Conservation (phyloP, 768 basidiomycete species). For the Trichaptum fuscoviolaceum region DNA sequence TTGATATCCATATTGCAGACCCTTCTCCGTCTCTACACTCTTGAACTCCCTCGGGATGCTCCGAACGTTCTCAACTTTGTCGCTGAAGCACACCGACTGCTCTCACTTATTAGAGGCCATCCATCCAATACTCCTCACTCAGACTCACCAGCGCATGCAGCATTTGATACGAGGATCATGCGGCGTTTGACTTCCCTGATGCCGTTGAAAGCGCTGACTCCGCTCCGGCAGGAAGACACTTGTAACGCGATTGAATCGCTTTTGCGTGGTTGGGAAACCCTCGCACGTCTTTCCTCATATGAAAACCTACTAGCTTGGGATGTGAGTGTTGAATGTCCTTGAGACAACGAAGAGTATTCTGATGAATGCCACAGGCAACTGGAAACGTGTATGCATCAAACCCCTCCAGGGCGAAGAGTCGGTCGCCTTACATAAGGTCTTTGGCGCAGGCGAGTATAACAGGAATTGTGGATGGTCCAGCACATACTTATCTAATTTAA, state of each 20-base stretch:
- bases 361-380: background rate
- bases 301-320: conserved; percentile 4
- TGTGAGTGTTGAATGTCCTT: background rate
- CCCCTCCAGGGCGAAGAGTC: conserved; percentile 17
- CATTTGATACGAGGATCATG: conserved; percentile 63
- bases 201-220: conserved; percentile 56
- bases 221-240: conserved; percentile 42
- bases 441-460: conserved; percentile 49
- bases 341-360: background rate
- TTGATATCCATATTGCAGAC: background rate
- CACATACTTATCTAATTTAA: conserved; percentile 8
- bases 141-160: conserved; percentile 44
- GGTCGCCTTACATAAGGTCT: conserved; percentile 58
- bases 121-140: conserved; percentile 32
- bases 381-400: background rate
- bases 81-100: conserved; percentile 32
- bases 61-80: conserved; percentile 21
- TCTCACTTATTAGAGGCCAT: conserved; percentile 34
- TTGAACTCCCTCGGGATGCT: background rate
- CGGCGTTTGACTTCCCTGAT: conserved; percentile 64
- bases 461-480: conserved; percentile 4
- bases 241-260: conserved; percentile 48
- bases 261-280: conserved; percentile 53
- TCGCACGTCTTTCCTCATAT: conserved; percentile 35
- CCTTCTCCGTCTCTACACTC: background rate